Evolutionary conservation across 2,329 filamentous ascomycete species (phyloP).

Genomic region (Ciborinia camelliae): DNA sequence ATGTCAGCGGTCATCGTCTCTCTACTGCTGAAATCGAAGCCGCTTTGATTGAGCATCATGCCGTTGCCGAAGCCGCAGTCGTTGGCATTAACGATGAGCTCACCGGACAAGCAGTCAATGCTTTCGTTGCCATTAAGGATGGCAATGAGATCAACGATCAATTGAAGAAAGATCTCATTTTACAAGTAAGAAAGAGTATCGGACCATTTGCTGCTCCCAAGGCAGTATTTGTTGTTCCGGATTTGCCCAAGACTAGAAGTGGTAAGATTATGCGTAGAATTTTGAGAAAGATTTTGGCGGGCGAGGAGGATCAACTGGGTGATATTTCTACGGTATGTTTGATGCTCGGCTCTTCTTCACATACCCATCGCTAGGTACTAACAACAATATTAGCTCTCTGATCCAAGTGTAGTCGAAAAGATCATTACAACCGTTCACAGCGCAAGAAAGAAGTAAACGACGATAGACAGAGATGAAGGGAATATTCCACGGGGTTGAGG

Average conservation of each 20-base stretch:
- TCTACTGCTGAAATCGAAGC: constrained; percentile 98
- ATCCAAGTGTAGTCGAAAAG: constrained; percentile 82
- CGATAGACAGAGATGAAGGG: background rate
- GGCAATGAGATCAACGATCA: constrained; percentile 72
- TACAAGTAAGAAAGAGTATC: constrained; percentile 96
- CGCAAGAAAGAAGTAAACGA: constrained; percentile 33
- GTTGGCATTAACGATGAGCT: constrained; percentile 92
- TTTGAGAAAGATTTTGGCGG: constrained; percentile 92
- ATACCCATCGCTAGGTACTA: constrained; percentile 21
- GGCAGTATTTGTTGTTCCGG: constrained; percentile 83
- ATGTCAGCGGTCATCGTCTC: constrained; percentile 92
- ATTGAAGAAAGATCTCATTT: constrained; percentile 86
- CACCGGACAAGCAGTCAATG: constrained; percentile 95
- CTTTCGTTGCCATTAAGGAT: constrained; percentile 91
- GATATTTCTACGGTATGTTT: constrained; percentile 75
- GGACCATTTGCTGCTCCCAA: constrained; percentile 97
- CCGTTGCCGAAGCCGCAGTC: constrained; percentile 90
- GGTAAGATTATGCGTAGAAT: constrained; percentile 99
- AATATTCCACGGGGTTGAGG: background rate
- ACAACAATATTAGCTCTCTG: constrained; percentile 62
- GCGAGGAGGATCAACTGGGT: constrained; percentile 94
- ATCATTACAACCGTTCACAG: constrained; percentile 72
- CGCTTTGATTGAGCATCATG: constrained; percentile 85
- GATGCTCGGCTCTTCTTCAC: constrained; percentile 3
- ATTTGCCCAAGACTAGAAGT: constrained; percentile 93